Base-by-base conservation (phyloP, 441 rosid genomes). In the Eutrema salsugineum region DNA sequence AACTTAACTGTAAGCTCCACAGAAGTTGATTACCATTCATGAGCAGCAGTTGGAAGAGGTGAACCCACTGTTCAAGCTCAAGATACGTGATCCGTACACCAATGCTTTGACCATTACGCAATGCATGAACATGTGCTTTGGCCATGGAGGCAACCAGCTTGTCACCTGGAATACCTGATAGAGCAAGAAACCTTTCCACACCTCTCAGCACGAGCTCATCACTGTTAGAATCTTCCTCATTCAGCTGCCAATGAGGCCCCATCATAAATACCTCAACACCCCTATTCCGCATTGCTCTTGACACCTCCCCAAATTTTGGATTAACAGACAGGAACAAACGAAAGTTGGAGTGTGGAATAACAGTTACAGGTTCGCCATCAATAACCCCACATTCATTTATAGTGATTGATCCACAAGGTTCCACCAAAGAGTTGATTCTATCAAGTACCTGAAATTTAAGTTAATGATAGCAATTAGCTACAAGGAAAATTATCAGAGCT, bases 271-370 rank as follows among this genome's bases (percentile, higher is more conserved):
- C 86, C 83, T 96, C 99, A 68, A 93, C 98, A 62, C 99, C 99
- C 77, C 99, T 89, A 78, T 96, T 96, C 74, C 99, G 84, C 99
- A 96, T 96, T 56, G 99, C 99, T 66, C 99, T 85, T 39, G 99
- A 96, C 64, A 93, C 90, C 73, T 96, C 98, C 67, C 99, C 99
- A 78, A 75, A 86, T 72, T 82, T 83, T 40, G 99, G 99, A 80
- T 96, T 84, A 73, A 93, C 88, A 17, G 99, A 87, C 54, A 96
- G 91, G 73, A 93, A 93, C 86, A 96, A 76, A 57, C 97, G 86
- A 76, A 96, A 96, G 80, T 91, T 91, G 59, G 95, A 86, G 73
- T 96, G 99, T 2, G 98, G 94, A 64, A 72, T 79, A 33, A 96
- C 82, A 78, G 91, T 87, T 58, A 96, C 77, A 15, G 98, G 97